phyloP scores from a whole-genome alignment of 2,329 filamentous ascomycete species.

The Penicillium palitans region DNA sequence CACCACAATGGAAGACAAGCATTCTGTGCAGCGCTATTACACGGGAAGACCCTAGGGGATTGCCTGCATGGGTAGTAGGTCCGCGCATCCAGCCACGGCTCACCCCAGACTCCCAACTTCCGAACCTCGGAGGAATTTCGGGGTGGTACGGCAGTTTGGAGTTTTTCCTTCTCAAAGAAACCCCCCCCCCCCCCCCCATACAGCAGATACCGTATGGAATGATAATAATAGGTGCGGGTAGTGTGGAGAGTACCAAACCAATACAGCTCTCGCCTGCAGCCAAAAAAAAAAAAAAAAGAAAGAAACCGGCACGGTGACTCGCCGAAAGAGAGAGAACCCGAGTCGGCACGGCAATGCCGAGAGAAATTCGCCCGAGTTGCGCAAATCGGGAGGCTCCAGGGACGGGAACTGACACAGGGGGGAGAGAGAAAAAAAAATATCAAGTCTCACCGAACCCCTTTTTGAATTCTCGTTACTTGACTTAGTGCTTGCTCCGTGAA shows the following conservation, averaged over 20 bases:
- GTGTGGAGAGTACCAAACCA: slow-evolving; percentile 3
- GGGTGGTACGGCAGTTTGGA: not conserved
- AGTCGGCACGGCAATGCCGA: slow-evolving; percentile 26
- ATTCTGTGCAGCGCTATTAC: not conserved
- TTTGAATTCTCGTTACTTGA: slow-evolving; percentile 12
- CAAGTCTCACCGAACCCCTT: slow-evolving; percentile 17
- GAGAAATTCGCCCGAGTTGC: slow-evolving; percentile 17
- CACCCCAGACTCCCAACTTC: slow-evolving; percentile 12
- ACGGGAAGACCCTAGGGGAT: not conserved
- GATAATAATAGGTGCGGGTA: not conserved
- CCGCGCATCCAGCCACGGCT: not conserved
- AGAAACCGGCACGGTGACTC: not conserved
- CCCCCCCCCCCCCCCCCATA: not conserved
- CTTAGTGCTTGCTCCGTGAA: slow-evolving; percentile 20
- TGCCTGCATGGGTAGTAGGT: slow-evolving; percentile 6
- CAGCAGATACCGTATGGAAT: not conserved
- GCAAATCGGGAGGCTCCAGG: slow-evolving; percentile 19
- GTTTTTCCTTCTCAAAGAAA: not conserved
- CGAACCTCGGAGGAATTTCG: slow-evolving; percentile 24
- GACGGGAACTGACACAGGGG: slow-evolving; percentile 20
- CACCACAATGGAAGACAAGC: not conserved
- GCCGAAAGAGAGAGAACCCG: not conserved
- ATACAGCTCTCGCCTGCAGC: not conserved
- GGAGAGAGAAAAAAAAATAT: not conserved
- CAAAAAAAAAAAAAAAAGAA: not conserved